Base-by-base conservation (phyloP, 2,329 filamentous ascomycete species). In the Beauveria asiatica region DNA sequence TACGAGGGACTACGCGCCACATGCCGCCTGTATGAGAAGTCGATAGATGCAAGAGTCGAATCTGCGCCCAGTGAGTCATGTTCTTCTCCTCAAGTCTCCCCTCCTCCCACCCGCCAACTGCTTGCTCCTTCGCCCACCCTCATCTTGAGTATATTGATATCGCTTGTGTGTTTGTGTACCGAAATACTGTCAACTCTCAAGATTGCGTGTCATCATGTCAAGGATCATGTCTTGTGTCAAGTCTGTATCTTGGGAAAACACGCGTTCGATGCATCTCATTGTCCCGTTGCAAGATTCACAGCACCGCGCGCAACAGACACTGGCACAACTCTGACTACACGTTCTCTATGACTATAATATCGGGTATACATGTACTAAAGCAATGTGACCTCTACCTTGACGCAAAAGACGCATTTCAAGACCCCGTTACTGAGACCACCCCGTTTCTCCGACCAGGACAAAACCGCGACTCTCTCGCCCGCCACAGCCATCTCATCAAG, bases 1-100 rank as follows among this genome's bases (percentile, higher is more conserved):
- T 99, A 97, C 79, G 94, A 99, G 76, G 89, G 86, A 55, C 79
- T 99, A 39, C 88, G 94, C 63, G 86, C 90, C 66, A 75, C 83
- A 11, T 88, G 89, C 46, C 82, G 92, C 58, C 81, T 83, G 59
- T 97, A 95, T 72, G 93, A 97, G 72, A 70, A 77, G 19, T 77
- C 76, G 68, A 67, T 82, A 66, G 72, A 80, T 69, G 70, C 70
- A 61, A 73, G 76, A 59, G 67, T 78, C 72, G 73, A 83, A 66
- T 71, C 76, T 57, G 64, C 80, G 64, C 78, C 80, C 65, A 80
- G 83, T 85, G 76, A 80, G 82, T 76, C 44, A 33, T 44, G 59
- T 51, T 49, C 61, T 57, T 60, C 53, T 63, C 53, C 64, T 45
- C 57, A 54, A 50, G 53, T 46, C 59, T 33, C 53, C 8, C 25